phyloP scores from a whole-genome alignment of 495 filamentous ascomycete genomes.

The Hypoxylon subgilvum region DNA sequence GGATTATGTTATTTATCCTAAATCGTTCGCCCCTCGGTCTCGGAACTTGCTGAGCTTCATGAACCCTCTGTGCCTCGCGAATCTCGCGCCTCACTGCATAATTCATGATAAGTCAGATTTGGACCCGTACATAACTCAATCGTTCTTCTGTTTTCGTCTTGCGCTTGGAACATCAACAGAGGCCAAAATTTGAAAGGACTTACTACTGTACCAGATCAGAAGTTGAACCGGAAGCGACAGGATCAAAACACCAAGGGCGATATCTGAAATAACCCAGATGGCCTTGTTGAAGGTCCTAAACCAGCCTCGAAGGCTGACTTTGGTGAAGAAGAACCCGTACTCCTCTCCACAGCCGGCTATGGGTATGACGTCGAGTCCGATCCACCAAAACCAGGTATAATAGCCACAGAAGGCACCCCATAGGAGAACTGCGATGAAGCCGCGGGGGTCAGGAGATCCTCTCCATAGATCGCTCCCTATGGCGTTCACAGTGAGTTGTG shows the following conservation, averaged over 20 bases:
- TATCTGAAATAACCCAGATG: slow-evolving; percentile 8
- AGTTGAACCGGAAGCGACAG: not conserved
- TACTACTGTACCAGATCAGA: not conserved
- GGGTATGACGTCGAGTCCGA: slow-evolving; percentile 26
- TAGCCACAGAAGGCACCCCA: slow-evolving; percentile 9
- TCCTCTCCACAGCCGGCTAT: slow-evolving; percentile 16
- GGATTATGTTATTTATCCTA: not conserved
- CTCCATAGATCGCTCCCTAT: not conserved
- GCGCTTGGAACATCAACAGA: too few relatives aligned
- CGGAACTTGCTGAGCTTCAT: not conserved
- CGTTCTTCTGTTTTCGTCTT: too few relatives aligned
- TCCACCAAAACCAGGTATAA: slow-evolving; percentile 32
- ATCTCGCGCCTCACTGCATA: not conserved
- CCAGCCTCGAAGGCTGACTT: slow-evolving; percentile 29
- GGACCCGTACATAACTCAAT: too few relatives aligned
- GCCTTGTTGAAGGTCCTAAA: slow-evolving; percentile 36
- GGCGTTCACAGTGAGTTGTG: slow-evolving; percentile 8
- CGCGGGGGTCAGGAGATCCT: not conserved
- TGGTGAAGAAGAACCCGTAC: slow-evolving; percentile 35
- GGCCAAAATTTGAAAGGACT: not conserved
- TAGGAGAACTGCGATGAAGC: slow-evolving; percentile 1
- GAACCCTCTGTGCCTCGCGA: too few relatives aligned
- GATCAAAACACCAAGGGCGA: not conserved
- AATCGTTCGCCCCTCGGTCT: not conserved
- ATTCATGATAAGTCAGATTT: too few relatives aligned